phyloP scores from a whole-genome alignment of 768 basidiomycete genomes.

The Gymnopilus dilepis region DNA sequence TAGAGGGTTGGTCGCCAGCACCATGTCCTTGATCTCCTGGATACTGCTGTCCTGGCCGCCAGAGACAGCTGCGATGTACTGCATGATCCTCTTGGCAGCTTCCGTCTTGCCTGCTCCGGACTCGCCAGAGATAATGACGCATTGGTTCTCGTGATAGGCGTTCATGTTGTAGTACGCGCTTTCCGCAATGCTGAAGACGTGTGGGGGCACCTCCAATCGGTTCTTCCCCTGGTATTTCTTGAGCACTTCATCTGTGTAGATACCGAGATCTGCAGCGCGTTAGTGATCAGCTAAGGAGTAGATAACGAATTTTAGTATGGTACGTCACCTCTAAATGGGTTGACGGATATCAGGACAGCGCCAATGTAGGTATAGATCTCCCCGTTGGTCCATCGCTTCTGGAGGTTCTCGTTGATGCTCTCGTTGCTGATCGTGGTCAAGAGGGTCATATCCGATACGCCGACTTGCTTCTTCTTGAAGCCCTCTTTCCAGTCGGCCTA shows the following conservation, averaged over 20 bases:
- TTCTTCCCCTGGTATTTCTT: slow-evolving; percentile 94
- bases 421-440: slow-evolving; percentile 97
- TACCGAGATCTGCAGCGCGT: slow-evolving; percentile 79
- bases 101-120: slow-evolving; percentile 99
- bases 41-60: slow-evolving; percentile 89
- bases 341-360: slow-evolving; percentile 98
- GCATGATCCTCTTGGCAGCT: slow-evolving; percentile 99
- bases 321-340: slow-evolving; percentile 86
- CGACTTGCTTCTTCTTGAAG: slow-evolving; percentile 99
- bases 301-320: not conserved
- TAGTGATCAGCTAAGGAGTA: slow-evolving; percentile 10
- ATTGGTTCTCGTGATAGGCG: slow-evolving; percentile 98
- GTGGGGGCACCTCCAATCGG: slow-evolving; percentile 95
- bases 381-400: slow-evolving; percentile 92
- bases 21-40: slow-evolving; percentile 99
- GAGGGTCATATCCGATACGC: slow-evolving; percentile 98
- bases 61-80: slow-evolving; percentile 97
- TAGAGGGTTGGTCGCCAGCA: slow-evolving; percentile 95
- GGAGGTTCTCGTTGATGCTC: slow-evolving; percentile 95
- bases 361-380: slow-evolving; percentile 99
- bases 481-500: slow-evolving; percentile 99
- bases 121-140: slow-evolving; percentile 99
- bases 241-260: slow-evolving; percentile 92
- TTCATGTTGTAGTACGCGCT: slow-evolving; percentile 99
- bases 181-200: slow-evolving; percentile 98